These are phyloP conservation scores for Hymenochaete sp. DNA, from an alignment of 1,284 basidiomycete species.

Conservation along the genomic window DNA sequence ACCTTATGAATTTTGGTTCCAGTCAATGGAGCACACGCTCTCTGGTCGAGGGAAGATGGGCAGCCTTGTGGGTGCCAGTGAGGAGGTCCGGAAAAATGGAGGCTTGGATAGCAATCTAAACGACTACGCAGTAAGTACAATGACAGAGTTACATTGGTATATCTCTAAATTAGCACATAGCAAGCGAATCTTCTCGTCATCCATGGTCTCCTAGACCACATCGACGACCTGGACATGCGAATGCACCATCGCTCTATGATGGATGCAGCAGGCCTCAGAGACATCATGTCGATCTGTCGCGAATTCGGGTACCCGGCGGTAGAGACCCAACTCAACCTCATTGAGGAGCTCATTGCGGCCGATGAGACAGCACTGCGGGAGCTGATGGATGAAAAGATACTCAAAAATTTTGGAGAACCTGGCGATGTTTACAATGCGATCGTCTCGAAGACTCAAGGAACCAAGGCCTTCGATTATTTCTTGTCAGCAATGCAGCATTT, in stretches of 20 bases:
- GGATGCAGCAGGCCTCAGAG: conserved; percentile 76
- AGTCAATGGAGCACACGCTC: conserved; percentile 69
- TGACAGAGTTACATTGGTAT: conserved; percentile 16
- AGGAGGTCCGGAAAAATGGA: conserved; percentile 68
- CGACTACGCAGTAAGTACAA: conserved; percentile 70
- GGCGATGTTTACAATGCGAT: conserved; percentile 86
- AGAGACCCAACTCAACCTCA: conserved; percentile 60
- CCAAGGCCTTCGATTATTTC: conserved; percentile 80
- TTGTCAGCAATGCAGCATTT: conserved; percentile 90
- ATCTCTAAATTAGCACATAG: conserved; percentile 29
- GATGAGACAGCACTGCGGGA: conserved; percentile 77
- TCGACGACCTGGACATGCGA: conserved; percentile 74
- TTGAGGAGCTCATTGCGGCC: conserved; percentile 63
- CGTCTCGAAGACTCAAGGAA: conserved; percentile 62
- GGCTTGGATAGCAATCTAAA: conserved; percentile 61
- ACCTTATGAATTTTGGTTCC: conserved; percentile 87
- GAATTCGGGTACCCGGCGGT: conserved; percentile 59
- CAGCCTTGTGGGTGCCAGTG: conserved; percentile 87
- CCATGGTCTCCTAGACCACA: conserved; percentile 50
- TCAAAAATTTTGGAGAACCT: conserved; percentile 74
- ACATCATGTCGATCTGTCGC: conserved; percentile 67
- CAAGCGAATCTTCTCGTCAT: conserved; percentile 64
- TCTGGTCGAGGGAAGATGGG: conserved; percentile 92
- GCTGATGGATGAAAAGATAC: conserved; percentile 67
- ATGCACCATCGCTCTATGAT: conserved; percentile 83